phyloP scores from a whole-genome alignment of 352 stramenopile species.

The Pythium rishiriense region DNA sequence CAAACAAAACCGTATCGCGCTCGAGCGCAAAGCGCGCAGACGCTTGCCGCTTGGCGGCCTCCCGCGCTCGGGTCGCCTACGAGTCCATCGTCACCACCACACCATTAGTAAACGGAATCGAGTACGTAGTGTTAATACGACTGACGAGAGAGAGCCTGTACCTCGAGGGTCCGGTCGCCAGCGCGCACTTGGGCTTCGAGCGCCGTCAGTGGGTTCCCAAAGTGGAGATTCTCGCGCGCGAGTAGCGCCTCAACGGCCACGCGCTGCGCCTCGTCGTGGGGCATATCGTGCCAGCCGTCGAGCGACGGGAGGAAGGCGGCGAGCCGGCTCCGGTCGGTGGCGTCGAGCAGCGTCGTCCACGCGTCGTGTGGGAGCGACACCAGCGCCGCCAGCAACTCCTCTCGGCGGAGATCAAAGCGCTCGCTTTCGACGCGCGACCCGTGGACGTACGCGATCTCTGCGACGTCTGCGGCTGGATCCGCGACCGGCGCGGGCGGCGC shows the following conservation, averaged over 20 bases:
- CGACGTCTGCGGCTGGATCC: neutral
- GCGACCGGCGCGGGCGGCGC: neutral
- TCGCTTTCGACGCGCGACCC: neutral
- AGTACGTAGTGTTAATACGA: neutral
- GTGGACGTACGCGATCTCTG: conserved; percentile 11
- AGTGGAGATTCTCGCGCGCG: conserved; percentile 18
- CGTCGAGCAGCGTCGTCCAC: conserved; percentile 22
- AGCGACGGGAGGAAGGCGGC: conserved; percentile 5
- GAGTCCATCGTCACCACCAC: neutral
- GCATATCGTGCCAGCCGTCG: conserved; percentile 9
- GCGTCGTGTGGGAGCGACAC: conserved; percentile 9
- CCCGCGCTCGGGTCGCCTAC: neutral
- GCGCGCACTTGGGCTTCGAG: neutral
- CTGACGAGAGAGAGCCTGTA: neutral
- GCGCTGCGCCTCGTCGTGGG: conserved; percentile 14
- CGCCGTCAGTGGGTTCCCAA: conserved; percentile 16
- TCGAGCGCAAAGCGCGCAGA: conserved; percentile 2
- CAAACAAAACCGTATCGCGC: neutral
- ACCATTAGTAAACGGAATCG: neutral
- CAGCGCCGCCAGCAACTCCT: conserved; percentile 1
- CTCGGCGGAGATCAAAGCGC: conserved; percentile 4
- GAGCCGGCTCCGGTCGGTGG: conserved; percentile 4
- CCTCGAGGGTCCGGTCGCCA: conserved; percentile 1
- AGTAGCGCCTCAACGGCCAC: conserved; percentile 14
- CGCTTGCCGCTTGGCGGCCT: neutral